Base-by-base conservation (phyloP, 2,329 filamentous ascomycete species). In the Penicillium sp. region DNA sequence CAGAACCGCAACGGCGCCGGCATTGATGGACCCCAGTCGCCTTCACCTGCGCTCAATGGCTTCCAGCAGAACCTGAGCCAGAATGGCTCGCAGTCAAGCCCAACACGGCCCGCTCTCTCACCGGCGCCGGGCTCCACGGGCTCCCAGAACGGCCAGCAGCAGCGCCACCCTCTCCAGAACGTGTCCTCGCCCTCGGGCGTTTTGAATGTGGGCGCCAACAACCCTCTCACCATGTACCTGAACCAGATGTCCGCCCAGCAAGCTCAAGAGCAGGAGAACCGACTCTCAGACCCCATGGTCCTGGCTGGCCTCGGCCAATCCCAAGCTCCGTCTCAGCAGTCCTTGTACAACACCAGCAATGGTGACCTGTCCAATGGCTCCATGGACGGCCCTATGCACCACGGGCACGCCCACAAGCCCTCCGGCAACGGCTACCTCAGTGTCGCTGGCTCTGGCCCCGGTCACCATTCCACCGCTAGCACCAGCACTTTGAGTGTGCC, bases 151-250 rank as follows among this genome's bases (percentile, higher is more conserved):
- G 85, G 86, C 62, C 73, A 83, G 82, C 70, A 83, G 78, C 70
- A 84, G 81, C 64, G 87, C 79, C 60, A 87, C 79, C 77, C 87
- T 70, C 77, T 89, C 70, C 78, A 87, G 65, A 72, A 69, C 6
- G 66, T 75, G 13, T 70, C 74, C 5, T 89, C 87, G 24, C 85
- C 89, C 1, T 89, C 89, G 2, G 85, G 87, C 19, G 85, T 96
- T 59, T 86, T 96, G 75, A 95, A 93, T 75, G 87, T 86, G 53
- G 89, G 87, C 55, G 82, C 83, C 70, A 94, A 87, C 81, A 97
- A 97, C 75, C 94, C 94, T 0, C 77, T 98, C 74, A 96, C 93
- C 24, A 87, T 97, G 86, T 98, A 97, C 74, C 84, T 97, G 59
- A 94, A 88, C 76, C 92, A 96, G 71, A 86, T 94, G 68, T 80